Evolutionary conservation across 2,329 filamentous ascomycete species (phyloP).

Genomic region (Lasiodiplodia sp.): DNA sequence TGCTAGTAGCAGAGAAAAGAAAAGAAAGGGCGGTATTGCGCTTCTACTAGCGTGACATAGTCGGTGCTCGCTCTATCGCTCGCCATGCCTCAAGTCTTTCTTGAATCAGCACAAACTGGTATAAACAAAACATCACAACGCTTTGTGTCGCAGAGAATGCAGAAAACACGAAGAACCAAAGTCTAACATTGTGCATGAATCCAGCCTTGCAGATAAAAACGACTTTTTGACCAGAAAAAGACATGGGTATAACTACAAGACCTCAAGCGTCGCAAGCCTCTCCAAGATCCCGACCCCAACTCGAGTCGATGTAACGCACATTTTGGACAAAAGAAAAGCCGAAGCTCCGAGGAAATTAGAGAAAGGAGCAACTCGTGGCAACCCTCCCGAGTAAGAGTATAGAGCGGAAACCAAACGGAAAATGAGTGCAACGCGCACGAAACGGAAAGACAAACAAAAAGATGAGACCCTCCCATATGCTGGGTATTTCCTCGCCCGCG

Average conservation of each 20-base stretch:
- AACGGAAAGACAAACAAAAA: neutral
- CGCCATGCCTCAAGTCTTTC: too few relatives aligned
- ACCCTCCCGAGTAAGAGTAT: neutral
- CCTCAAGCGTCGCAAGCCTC: neutral
- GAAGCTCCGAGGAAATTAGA: neutral
- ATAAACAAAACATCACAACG: neutral
- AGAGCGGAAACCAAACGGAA: neutral
- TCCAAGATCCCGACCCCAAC: neutral
- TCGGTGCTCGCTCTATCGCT: too few relatives aligned
- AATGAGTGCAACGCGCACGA: conserved; percentile 5
- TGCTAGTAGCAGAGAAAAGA: neutral
- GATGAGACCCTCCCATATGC: conserved; percentile 13
- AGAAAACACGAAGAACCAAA: neutral
- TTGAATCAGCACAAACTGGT: too few relatives aligned
- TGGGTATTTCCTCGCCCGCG: conserved; percentile 18
- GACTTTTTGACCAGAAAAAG: conserved; percentile 24
- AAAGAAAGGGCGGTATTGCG: neutral
- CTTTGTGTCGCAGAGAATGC: neutral
- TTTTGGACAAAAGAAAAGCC: conserved; percentile 25
- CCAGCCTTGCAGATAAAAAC: conserved; percentile 6
- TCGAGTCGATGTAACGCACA: neutral
- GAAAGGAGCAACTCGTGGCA: neutral
- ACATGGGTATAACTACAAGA: conserved; percentile 28
- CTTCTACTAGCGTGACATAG: too few relatives aligned
- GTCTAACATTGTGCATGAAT: conserved; percentile 13